These are phyloP conservation scores for Ostreobium quekettii DNA, from an alignment of 139 green algal genomes.

Conservation along the genomic window DNA sequence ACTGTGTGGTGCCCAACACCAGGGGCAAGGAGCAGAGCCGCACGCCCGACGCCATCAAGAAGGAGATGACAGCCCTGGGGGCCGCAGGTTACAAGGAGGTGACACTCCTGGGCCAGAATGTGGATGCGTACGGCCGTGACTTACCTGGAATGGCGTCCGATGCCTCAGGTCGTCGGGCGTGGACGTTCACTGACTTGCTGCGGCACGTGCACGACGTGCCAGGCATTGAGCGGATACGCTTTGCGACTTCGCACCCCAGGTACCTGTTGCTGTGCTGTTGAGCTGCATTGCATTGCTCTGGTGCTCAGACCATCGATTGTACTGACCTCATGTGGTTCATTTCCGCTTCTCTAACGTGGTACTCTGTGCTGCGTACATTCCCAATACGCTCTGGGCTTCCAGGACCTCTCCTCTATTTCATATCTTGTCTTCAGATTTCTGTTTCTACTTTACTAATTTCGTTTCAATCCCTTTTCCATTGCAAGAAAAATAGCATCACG, in stretches of 20 bases:
- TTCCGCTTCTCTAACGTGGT: no score
- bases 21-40: slow-evolving; percentile 86
- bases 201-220: slow-evolving; percentile 75
- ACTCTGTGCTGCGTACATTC: no score
- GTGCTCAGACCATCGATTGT: no score
- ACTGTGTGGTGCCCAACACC: slow-evolving; percentile 95
- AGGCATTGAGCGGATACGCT: slow-evolving; percentile 90
- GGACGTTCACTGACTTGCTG: slow-evolving; percentile 93
- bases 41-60: slow-evolving; percentile 61
- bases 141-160: slow-evolving; percentile 74
- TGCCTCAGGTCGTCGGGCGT: slow-evolving; percentile 62
- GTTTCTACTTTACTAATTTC: no score
- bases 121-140: slow-evolving; percentile 93
- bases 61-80: slow-evolving; percentile 76
- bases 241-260: slow-evolving; percentile 89
- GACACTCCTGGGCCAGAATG: slow-evolving; percentile 94
- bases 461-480: no score
- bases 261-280: no score
- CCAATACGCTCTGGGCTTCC: no score
- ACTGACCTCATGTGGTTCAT: no score
- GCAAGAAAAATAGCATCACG: no score
- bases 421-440: no score
- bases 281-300: no score
- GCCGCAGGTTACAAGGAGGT: slow-evolving; percentile 94
- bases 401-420: no score